Evolutionary conservation across 1,139 yeast genomes (phyloP), one percentile per base, ranked within the genome.

Genomic region (Yamadazyma atlantica): DNA sequence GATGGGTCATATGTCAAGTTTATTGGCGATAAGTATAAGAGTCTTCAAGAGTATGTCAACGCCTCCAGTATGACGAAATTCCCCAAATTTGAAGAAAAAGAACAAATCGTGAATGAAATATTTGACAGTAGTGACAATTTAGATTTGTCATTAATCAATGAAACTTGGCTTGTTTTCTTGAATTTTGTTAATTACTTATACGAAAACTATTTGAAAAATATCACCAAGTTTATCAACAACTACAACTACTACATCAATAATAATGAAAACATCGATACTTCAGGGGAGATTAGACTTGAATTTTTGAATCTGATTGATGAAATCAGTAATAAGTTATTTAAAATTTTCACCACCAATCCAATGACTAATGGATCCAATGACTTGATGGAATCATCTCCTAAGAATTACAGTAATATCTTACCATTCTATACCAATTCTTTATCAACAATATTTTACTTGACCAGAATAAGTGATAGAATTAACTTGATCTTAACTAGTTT

Each of bases 381-480:
- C 40, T 69, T 62, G 41, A 47, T 69, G 40, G 72, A 68, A 34
- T 58, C 66, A 3, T 49, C 62, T 1, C 76, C 76, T 1, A 48
- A 51, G 7, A 60, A 62, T 42, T 71, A 68, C 45, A 53, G 55
- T 12, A 63, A 58, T 22, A 69, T 71, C 43, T 55, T 71, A 29
- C 77, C 77, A 0, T 55, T 62, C 39, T 62, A 67, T 46, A 55
- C 75, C 11, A 71, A 71, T 47, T 69, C 75, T 0, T 57, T 71
- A 27, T 69, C 75, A 0, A 52, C 76, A 0, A 53, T 68, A 10
- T 63, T 55, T 44, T 69, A 69, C 45, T 54, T 71, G 35, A 53
- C 60, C n/a, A 55, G 53, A 10, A 57, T 69, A 10, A 63, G 62
- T 36, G 45, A 43, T 10, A 61, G 57, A 29, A 41, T 70, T 12